Conservation (phyloP, 306 rosid genomes). For the Vigna reflexopilosa region DNA sequence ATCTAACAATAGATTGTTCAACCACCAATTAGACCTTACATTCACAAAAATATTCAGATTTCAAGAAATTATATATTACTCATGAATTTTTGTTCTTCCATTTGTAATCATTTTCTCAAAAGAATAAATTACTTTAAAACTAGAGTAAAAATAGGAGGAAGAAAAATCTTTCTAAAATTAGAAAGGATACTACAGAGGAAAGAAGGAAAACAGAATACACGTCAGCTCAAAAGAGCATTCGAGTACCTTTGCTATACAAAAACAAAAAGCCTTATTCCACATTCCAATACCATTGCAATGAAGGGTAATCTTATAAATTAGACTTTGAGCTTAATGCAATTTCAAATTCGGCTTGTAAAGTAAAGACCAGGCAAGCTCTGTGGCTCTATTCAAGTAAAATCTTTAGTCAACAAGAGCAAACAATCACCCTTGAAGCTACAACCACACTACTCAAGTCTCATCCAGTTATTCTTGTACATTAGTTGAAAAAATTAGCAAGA, state of each 20-base stretch:
- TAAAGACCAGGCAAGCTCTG: too few relatives aligned
- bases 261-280: background rate
- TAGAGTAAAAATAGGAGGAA: conserved; percentile 15
- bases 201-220: background rate
- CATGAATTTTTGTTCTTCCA: background rate
- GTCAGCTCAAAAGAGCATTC: background rate
- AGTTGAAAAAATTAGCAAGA: background rate
- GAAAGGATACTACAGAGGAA: background rate
- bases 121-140: background rate
- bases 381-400: too few relatives aligned
- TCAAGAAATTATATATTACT: background rate
- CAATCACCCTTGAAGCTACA: too few relatives aligned
- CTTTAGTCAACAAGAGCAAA: too few relatives aligned
- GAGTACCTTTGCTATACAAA: background rate
- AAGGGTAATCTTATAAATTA: background rate
- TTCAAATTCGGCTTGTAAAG: too few relatives aligned
- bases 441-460: too few relatives aligned
- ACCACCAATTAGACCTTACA: conserved; percentile 26
- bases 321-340: background rate
- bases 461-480: background rate
- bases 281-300: background rate
- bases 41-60: conserved; percentile 14
- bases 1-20: background rate
- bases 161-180: conserved; percentile 13
- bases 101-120: background rate